These are phyloP conservation scores for Rickenella mellea DNA, from an alignment of 768 basidiomycete species.

Conservation along the genomic window DNA sequence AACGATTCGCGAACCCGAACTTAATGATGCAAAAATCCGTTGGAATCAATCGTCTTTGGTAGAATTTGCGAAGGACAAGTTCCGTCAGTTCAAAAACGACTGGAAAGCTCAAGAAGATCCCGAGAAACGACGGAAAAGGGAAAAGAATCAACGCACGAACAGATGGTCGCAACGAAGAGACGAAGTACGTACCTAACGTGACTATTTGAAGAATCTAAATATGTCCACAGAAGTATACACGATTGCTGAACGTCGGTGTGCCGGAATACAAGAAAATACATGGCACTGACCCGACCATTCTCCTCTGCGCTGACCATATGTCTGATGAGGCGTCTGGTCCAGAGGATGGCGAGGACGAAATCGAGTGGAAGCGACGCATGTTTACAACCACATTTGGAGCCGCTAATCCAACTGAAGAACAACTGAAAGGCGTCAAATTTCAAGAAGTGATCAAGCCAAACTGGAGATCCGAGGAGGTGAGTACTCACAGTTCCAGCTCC, in stretches of 20 bases:
- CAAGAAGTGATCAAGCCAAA: background rate
- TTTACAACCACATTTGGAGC: background rate
- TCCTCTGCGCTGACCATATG: slow-evolving; percentile 5
- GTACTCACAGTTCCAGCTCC: no score
- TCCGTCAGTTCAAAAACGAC: slow-evolving; percentile 2
- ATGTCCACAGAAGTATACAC: no score
- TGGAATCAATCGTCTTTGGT: background rate
- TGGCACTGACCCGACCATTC: slow-evolving; percentile 1
- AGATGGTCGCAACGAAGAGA: slow-evolving; percentile 5
- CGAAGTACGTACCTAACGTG: slow-evolving; percentile 2
- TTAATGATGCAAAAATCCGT: background rate
- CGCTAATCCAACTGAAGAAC: background rate
- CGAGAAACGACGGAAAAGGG: background rate
- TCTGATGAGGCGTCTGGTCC: slow-evolving; percentile 4
- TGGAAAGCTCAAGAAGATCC: background rate
- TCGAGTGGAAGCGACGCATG: slow-evolving; percentile 1
- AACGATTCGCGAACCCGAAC: no score
- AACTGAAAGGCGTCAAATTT: background rate
- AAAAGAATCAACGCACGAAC: background rate
- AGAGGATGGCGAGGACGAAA: slow-evolving; percentile 3
- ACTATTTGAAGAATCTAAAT: no score
- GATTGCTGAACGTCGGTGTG: no score
- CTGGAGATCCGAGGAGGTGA: slow-evolving; percentile 2
- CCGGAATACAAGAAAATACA: background rate
- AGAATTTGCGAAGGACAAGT: slow-evolving; percentile 1